Evolutionary conservation across 495 filamentous ascomycete species (phyloP).

Genomic region (Eremomyces bilateralis): DNA sequence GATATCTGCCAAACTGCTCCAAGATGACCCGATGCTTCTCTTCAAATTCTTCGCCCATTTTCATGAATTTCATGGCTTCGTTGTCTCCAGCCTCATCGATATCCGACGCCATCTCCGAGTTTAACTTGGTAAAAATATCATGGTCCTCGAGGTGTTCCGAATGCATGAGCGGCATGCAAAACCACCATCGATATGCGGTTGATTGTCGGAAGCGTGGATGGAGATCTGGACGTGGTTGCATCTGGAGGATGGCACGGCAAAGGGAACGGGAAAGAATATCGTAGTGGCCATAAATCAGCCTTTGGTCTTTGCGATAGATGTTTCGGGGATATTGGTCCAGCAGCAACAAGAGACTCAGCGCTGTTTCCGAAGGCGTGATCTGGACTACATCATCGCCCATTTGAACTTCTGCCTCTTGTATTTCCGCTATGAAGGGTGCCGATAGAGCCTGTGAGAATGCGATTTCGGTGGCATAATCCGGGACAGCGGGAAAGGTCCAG

Average conservation of each 20-base stretch:
- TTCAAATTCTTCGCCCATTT: conserved; percentile 5
- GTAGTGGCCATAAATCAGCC: conserved; percentile 23
- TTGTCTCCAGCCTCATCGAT: conserved; percentile 7
- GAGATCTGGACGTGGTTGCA: conserved; percentile 5
- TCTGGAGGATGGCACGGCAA: conserved; percentile 1
- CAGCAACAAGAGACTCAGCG: conserved; percentile 22
- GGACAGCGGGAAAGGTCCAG: conserved; percentile 11
- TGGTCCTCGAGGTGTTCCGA: conserved; percentile 21
- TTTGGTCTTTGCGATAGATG: conserved; percentile 19
- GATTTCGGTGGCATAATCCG: conserved; percentile 7
- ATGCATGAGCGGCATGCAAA: conserved; percentile 24
- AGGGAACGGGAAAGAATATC: conserved; percentile 20
- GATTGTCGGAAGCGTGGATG: conserved; percentile 6
- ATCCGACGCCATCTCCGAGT: conserved; percentile 9
- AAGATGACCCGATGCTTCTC: conserved; percentile 16
- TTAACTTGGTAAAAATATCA: conserved; percentile 5
- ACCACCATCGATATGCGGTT: conserved; percentile 18
- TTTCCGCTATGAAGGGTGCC: conserved; percentile 16
- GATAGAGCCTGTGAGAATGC: conserved; percentile 8
- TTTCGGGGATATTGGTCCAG: conserved; percentile 29
- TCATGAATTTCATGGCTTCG: conserved; percentile 3
- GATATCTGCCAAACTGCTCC: conserved; percentile 21
- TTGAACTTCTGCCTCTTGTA: conserved; percentile 7
- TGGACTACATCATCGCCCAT: conserved; percentile 5
- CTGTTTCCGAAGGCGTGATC: conserved; percentile 6